A percentile compares a stretch with the other conserved stretches of the same genome.
These are phyloP conservation scores for Hypoxylon sp. DNA, from an alignment of 2,329 filamentous ascomycete species.

Conservation along the genomic window DNA sequence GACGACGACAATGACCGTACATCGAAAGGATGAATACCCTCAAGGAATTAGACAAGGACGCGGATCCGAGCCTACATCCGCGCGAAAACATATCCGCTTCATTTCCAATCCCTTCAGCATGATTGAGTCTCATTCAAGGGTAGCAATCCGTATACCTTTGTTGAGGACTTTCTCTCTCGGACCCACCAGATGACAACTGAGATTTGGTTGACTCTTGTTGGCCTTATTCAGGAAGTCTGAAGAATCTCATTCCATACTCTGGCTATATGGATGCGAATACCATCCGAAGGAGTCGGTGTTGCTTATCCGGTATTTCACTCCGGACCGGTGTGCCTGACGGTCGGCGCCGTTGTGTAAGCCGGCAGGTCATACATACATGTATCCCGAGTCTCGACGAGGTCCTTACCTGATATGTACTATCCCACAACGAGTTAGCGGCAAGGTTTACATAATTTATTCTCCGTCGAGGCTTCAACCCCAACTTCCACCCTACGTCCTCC, in stretches of 20 bases:
- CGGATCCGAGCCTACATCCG: background rate
- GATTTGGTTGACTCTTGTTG: background rate
- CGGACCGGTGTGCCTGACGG: constrained; percentile 5
- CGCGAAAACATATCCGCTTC: background rate
- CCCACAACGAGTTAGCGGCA: constrained; percentile 7
- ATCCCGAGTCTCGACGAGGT: background rate
- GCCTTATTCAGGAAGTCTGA: background rate
- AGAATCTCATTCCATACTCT: background rate
- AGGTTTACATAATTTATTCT: constrained; percentile 16
- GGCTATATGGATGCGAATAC: background rate
- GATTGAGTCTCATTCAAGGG: constrained; percentile 3
- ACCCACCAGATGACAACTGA: background rate
- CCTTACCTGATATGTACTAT: background rate
- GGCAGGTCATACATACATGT: background rate
- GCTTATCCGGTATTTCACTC: background rate
- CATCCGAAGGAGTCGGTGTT: background rate
- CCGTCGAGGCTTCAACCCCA: constrained; percentile 2
- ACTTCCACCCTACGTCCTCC: constrained; percentile 1
- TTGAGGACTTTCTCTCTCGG: constrained; percentile 6
- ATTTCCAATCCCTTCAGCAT: constrained; percentile 16
- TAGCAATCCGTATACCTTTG: background rate
- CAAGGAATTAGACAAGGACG: constrained; percentile 2
- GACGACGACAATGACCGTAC: background rate
- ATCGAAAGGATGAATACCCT: constrained; percentile 26
- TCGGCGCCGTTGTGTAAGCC: background rate